Percentiles rank a stretch among this genome's conserved stretches.
Evolutionary conservation across 2,329 filamentous ascomycete species (phyloP).

Genomic region (Pyricularia grisea): DNA sequence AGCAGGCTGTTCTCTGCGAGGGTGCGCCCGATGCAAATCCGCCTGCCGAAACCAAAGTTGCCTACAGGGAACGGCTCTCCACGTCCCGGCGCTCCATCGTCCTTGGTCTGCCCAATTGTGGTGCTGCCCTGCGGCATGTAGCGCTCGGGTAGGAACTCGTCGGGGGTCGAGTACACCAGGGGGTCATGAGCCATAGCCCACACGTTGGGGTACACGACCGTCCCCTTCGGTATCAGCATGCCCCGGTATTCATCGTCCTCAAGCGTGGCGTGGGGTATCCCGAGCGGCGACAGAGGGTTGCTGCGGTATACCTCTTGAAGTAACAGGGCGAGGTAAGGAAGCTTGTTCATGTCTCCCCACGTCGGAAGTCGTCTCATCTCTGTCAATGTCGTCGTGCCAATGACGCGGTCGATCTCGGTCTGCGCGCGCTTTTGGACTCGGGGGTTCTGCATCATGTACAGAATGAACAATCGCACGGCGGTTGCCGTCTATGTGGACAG

Average conservation of each 20-base stretch:
- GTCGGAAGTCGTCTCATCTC: slow-evolving; percentile 15
- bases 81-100: slow-evolving; percentile 3
- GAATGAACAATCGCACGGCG: slow-evolving; percentile 23
- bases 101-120: not conserved
- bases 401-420: slow-evolving; percentile 23
- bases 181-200: slow-evolving; percentile 29
- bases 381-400: slow-evolving; percentile 16
- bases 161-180: slow-evolving; percentile 18
- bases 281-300: slow-evolving; percentile 22
- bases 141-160: slow-evolving; percentile 21
- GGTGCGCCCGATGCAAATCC: slow-evolving; percentile 31
- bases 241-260: slow-evolving; percentile 30
- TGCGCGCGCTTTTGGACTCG: slow-evolving; percentile 24
- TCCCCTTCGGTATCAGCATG: slow-evolving; percentile 32
- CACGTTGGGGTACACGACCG: slow-evolving; percentile 29
- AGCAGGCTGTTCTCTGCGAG: slow-evolving; percentile 40
- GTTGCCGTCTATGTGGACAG: slow-evolving; percentile 13
- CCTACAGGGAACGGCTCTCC: slow-evolving; percentile 20
- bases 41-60: slow-evolving; percentile 33
- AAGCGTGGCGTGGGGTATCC: slow-evolving; percentile 28
- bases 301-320: slow-evolving; percentile 26
- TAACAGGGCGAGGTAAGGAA: slow-evolving; percentile 25
- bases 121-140: slow-evolving; percentile 12
- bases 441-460: slow-evolving; percentile 29
- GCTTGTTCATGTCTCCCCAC: slow-evolving; percentile 11